Conservation (phyloP, 169 alveolate species). For the Cryptosporidium parvum region DNA sequence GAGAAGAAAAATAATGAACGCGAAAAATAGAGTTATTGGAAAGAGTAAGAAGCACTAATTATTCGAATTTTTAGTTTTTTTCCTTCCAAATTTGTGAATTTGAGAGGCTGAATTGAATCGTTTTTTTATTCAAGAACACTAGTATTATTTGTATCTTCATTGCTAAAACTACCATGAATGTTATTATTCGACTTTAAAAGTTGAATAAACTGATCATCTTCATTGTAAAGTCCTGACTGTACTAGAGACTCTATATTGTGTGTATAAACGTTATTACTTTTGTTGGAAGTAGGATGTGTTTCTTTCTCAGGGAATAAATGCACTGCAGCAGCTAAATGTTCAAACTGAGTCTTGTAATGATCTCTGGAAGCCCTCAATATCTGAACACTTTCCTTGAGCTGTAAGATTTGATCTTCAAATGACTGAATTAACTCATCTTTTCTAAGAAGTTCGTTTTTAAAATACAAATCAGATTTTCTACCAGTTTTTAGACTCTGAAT, state of each 20-base stretch:
- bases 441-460: slow-evolving; percentile 28
- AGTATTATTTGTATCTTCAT: neutral
- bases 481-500: slow-evolving; percentile 20
- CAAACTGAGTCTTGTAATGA: slow-evolving; percentile 40
- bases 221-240: slow-evolving; percentile 64
- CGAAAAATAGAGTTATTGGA: slow-evolving; percentile 27
- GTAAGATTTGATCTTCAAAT: slow-evolving; percentile 25
- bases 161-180: neutral
- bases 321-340: slow-evolving; percentile 12
- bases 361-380: slow-evolving; percentile 65
- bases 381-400: slow-evolving; percentile 33
- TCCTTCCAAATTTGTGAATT: neutral
- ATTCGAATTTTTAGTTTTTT: neutral
- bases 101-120: neutral
- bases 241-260: slow-evolving; percentile 29
- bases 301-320: neutral
- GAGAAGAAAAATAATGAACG: slow-evolving; percentile 1
- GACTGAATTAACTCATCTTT: slow-evolving; percentile 54
- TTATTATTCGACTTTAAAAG: slow-evolving; percentile 1
- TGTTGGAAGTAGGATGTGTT: neutral
- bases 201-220: slow-evolving; percentile 56
- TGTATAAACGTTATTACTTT: neutral
- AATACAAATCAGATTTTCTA: slow-evolving; percentile 35
- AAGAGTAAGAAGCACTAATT: slow-evolving; percentile 17
- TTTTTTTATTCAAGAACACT: neutral